A percentile compares a stretch with the other conserved stretches of the same genome.
These are phyloP conservation scores for Trichoderma koningiopsis DNA, from an alignment of 2,329 filamentous ascomycete genomes.

Conservation along the genomic window DNA sequence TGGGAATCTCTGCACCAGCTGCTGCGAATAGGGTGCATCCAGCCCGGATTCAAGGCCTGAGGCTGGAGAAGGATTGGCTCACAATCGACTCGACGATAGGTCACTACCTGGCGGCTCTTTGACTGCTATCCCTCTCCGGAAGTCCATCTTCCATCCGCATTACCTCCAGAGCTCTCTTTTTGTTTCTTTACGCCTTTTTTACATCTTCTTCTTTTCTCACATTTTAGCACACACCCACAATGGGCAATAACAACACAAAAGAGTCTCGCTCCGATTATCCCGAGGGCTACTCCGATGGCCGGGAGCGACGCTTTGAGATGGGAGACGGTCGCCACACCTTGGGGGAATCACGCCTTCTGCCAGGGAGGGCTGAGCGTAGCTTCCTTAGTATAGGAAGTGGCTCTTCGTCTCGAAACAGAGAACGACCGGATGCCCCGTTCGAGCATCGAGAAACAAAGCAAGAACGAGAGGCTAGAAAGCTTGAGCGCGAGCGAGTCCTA, in stretches of 20 bases:
- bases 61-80: neutral
- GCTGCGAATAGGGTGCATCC: neutral
- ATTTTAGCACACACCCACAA: slow-evolving; percentile 28
- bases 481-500: slow-evolving; percentile 76
- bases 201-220: neutral
- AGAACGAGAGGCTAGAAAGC: slow-evolving; percentile 82
- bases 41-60: neutral
- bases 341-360: slow-evolving; percentile 31
- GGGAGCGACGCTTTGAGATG: slow-evolving; percentile 29
- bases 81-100: neutral
- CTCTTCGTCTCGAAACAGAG: slow-evolving; percentile 43
- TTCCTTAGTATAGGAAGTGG: slow-evolving; percentile 50
- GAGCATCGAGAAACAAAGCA: slow-evolving; percentile 84
- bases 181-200: neutral
- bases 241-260: slow-evolving; percentile 47
- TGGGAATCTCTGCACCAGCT: neutral
- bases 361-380: slow-evolving; percentile 47
- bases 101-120: neutral
- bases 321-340: slow-evolving; percentile 31
- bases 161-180: neutral
- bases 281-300: slow-evolving; percentile 32
- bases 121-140: neutral
- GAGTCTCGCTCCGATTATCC: slow-evolving; percentile 41
- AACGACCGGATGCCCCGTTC: slow-evolving; percentile 48
- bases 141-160: neutral